phyloP scores from a whole-genome alignment of 805 yeast species.

The Kluyveromyces siamensis region DNA sequence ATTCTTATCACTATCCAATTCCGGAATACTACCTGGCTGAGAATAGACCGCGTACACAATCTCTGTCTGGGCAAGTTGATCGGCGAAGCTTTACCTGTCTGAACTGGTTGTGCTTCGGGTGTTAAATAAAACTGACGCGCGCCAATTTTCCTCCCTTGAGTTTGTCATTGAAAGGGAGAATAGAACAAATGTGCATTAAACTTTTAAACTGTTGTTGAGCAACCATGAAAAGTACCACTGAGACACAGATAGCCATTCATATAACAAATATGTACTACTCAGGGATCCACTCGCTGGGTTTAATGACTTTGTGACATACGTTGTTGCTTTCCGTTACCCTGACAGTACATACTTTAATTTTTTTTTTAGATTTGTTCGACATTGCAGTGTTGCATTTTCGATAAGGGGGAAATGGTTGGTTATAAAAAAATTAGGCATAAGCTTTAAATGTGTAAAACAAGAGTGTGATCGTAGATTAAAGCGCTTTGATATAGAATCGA shows the following conservation, averaged over 20 bases:
- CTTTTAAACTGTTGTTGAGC: neutral
- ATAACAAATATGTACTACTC: too few relatives aligned
- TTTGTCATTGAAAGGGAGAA: neutral
- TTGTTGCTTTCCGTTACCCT: neutral
- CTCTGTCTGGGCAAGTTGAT: neutral
- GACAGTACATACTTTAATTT: neutral
- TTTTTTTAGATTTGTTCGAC: neutral
- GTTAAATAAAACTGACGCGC: constrained; percentile 1
- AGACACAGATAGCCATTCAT: too few relatives aligned
- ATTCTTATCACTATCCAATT: constrained; percentile 7
- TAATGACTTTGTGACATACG: too few relatives aligned
- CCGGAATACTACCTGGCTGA: constrained; percentile 5
- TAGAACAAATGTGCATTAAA: neutral
- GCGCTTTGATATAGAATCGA: neutral
- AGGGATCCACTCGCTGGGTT: too few relatives aligned
- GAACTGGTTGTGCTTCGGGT: neutral
- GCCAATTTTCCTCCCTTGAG: neutral
- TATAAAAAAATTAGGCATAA: neutral
- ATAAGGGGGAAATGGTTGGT: neutral
- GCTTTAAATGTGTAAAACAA: neutral
- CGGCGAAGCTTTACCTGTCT: neutral
- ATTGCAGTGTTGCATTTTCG: neutral
- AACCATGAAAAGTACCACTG: too few relatives aligned
- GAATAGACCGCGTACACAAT: neutral
- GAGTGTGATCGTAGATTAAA: too few relatives aligned